Evolutionary conservation across 768 basidiomycete genomes (phyloP).

Genomic region (Sarcomyxa edulis): DNA sequence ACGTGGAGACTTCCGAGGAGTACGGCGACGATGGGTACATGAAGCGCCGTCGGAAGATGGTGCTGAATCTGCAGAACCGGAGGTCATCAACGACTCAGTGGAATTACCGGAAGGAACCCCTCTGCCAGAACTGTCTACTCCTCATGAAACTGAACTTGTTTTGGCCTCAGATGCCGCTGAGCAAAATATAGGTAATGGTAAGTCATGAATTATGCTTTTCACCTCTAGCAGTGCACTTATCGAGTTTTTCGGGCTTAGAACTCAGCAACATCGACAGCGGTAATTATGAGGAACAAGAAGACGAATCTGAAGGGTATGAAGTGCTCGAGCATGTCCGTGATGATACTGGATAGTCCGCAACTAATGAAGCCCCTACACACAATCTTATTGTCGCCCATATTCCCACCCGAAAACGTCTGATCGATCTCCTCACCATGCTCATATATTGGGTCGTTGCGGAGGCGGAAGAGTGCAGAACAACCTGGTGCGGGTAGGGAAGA

Average conservation of each 20-base stretch:
- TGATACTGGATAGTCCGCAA: too few relatives aligned
- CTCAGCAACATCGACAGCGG: too few relatives aligned
- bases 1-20: constrained; percentile 6
- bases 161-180: not conserved
- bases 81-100: not conserved
- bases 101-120: not conserved
- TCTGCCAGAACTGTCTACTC: not conserved
- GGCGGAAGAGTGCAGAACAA: too few relatives aligned
- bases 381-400: too few relatives aligned
- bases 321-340: too few relatives aligned
- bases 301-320: too few relatives aligned
- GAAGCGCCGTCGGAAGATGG: not conserved
- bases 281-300: too few relatives aligned
- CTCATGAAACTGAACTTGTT: not conserved
- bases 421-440: too few relatives aligned
- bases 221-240: not conserved
- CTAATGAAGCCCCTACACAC: too few relatives aligned
- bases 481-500: too few relatives aligned
- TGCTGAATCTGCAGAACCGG: not conserved
- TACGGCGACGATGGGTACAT: constrained; percentile 9
- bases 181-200: not conserved
- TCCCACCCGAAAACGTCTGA: too few relatives aligned
- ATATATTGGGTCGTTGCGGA: too few relatives aligned
- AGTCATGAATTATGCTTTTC: not conserved
- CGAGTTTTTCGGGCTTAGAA: not conserved